Percentiles rank a stretch among this genome's conserved stretches.
Evolutionary conservation across 495 filamentous ascomycete genomes (phyloP).

Genomic region (Xylaria intraflava): DNA sequence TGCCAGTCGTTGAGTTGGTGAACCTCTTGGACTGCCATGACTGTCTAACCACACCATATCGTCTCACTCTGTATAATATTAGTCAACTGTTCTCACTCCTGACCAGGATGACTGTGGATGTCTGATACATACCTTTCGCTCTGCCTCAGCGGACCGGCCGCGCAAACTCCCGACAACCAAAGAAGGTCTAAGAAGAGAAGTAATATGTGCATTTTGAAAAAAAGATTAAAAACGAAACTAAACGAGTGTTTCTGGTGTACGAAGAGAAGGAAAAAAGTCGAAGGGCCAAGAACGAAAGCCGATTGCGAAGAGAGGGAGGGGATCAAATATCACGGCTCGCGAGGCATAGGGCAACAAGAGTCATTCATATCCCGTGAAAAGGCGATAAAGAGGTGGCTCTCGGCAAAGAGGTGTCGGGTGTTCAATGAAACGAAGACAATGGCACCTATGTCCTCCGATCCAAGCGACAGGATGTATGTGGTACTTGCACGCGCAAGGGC

Average conservation of each 20-base stretch:
- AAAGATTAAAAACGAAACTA: slow-evolving; percentile 11
- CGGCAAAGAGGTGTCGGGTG: slow-evolving; percentile 13
- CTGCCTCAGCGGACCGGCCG: slow-evolving; percentile 27
- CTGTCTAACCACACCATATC: slow-evolving; percentile 6
- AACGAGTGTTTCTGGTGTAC: neutral
- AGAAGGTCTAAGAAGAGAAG: slow-evolving; percentile 24
- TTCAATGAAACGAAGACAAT: slow-evolving; percentile 14
- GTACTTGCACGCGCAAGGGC: slow-evolving; percentile 1
- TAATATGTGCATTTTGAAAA: slow-evolving; percentile 20
- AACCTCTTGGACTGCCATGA: slow-evolving; percentile 16
- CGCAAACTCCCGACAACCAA: slow-evolving; percentile 24
- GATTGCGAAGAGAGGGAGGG: neutral
- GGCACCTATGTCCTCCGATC: neutral
- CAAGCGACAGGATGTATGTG: slow-evolving; percentile 15
- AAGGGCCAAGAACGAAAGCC: slow-evolving; percentile 12
- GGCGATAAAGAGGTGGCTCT: slow-evolving; percentile 17
- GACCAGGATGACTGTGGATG: neutral
- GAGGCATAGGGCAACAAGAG: slow-evolving; percentile 9
- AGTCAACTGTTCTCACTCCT: slow-evolving; percentile 3
- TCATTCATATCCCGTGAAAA: slow-evolving; percentile 20
- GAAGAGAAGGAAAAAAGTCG: slow-evolving; percentile 5
- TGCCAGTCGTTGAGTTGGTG: slow-evolving; percentile 14
- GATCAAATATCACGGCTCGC: slow-evolving; percentile 7
- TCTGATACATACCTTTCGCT: slow-evolving; percentile 20
- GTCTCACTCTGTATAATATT: slow-evolving; percentile 16